phyloP scores from a whole-genome alignment of 2,329 filamentous ascomycete species.

The Botryotinia globosa region DNA sequence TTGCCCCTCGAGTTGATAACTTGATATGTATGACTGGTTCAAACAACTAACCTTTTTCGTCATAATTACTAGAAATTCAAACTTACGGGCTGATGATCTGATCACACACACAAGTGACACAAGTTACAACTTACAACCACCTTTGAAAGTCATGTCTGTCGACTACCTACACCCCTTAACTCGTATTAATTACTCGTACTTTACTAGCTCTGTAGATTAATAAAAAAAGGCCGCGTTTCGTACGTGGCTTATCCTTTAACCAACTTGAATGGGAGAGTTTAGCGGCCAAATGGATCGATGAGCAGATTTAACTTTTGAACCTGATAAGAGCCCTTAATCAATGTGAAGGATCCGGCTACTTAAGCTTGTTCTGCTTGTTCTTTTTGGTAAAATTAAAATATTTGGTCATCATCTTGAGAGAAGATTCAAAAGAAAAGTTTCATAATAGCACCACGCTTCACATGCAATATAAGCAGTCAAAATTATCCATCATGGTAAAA shows the following conservation, averaged over 20 bases:
- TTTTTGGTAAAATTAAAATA: background rate
- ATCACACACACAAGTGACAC: too few relatives aligned
- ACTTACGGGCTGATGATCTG: background rate
- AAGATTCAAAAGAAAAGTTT: background rate
- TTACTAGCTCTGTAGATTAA: too few relatives aligned
- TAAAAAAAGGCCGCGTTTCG: background rate
- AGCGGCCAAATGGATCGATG: background rate
- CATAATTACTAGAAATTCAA: background rate
- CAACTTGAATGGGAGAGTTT: background rate
- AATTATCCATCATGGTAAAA: background rate
- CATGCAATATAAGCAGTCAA: background rate
- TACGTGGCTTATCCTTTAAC: background rate
- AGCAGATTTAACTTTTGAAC: too few relatives aligned
- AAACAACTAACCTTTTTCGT: background rate
- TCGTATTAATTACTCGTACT: background rate
- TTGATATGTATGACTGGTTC: background rate
- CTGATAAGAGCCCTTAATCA: background rate
- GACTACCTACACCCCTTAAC: background rate
- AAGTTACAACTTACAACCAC: too few relatives aligned
- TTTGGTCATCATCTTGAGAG: background rate
- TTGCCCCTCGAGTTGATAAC: background rate
- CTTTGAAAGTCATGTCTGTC: background rate
- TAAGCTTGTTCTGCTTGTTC: background rate
- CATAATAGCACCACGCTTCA: background rate
- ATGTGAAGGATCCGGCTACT: background rate